Evolutionary conservation across 2,329 filamentous ascomycete species (phyloP), one percentile per base, ranked within the genome.

Genomic region (Ceratocystis albifundus): DNA sequence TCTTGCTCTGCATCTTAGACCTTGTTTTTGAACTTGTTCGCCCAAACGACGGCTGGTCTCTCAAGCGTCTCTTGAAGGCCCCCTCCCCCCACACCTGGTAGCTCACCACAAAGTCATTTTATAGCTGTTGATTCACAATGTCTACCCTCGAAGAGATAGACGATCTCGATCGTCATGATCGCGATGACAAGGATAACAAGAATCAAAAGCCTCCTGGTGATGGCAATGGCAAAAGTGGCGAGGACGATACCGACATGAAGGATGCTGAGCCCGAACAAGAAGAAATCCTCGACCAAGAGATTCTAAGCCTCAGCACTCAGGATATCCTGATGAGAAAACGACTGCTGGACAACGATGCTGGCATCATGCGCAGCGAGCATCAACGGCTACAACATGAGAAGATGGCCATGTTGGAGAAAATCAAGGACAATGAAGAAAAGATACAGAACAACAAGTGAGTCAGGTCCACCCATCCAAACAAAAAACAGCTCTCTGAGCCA

Each of bases 371-470:
- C 82, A 96, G 91, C 81, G 94, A 99, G 77, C 91, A 86, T 72
- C 92, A 96, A 75, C 88, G 94, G 72, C 82, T 99, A 78, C 88
- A 88, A 72, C 94, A 99, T 73, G 94, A 99, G 79, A 96, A 96
- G 80, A 86, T 88, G 62, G 87, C 90, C 62, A 99, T 99, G 94
- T 86, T 87, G 67, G 93, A 97, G 77, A 97, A 96, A 82, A 97
- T 99, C 77, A 97, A 96, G 82, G 94, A 99, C 75, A 99, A 99
- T 74, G 80, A 90, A 73, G 95, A 99, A 72, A 99, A 99, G 84
- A 99, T 99, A 73, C 92, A 95, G 71, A 97, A 99, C 79, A 99
- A 99, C 81, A 85, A 91, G 92, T 96, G 80, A 71, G 82, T n/a
- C n/a, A n/a, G n/a, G n/a, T 65, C 15, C 41, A n/a, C 36, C 50